Evolutionary conservation across 1,139 yeast genomes (phyloP).

Genomic region (Candida labiduridarum): DNA sequence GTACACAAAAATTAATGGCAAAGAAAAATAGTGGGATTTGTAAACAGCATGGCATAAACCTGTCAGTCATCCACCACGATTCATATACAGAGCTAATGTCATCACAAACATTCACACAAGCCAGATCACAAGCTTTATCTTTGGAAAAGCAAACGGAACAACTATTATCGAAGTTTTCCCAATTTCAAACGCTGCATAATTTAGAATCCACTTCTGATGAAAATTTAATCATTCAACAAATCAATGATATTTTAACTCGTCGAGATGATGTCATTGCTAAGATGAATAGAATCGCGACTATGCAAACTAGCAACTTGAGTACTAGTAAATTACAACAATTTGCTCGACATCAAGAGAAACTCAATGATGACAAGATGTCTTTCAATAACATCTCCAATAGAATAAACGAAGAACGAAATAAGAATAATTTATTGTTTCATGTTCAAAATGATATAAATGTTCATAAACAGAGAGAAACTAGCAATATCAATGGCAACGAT

Average conservation of each 20-base stretch:
- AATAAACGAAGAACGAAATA: slow-evolving; percentile 73
- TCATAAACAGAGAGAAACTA: slow-evolving; percentile 42
- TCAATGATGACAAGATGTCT: slow-evolving; percentile 69
- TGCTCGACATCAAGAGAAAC: slow-evolving; percentile 76
- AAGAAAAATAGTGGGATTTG: neutral
- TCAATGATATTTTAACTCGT: slow-evolving; percentile 41
- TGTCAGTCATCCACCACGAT: no score
- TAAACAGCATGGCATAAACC: neutral
- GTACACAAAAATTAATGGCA: neutral
- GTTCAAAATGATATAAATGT: slow-evolving; percentile 78
- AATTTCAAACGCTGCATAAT: slow-evolving; percentile 26
- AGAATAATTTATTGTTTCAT: slow-evolving; percentile 69
- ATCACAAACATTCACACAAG: slow-evolving; percentile 39
- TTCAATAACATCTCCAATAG: slow-evolving; percentile 59
- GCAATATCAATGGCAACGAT: slow-evolving; percentile 41
- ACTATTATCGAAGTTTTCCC: slow-evolving; percentile 37
- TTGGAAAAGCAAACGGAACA: slow-evolving; percentile 47
- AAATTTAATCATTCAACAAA: slow-evolving; percentile 54
- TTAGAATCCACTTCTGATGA: slow-evolving; percentile 62
- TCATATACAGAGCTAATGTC: slow-evolving; percentile 27
- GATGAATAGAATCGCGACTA: slow-evolving; percentile 30
- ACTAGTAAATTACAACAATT: slow-evolving; percentile 81
- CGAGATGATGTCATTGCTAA: slow-evolving; percentile 34
- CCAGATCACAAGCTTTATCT: slow-evolving; percentile 40
- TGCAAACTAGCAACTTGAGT: slow-evolving; percentile 41